Percentiles rank a stretch among this genome's conserved stretches.
Conservation (phyloP, 2,329 filamentous ascomycete genomes). For the Penicillium verrucosum region DNA sequence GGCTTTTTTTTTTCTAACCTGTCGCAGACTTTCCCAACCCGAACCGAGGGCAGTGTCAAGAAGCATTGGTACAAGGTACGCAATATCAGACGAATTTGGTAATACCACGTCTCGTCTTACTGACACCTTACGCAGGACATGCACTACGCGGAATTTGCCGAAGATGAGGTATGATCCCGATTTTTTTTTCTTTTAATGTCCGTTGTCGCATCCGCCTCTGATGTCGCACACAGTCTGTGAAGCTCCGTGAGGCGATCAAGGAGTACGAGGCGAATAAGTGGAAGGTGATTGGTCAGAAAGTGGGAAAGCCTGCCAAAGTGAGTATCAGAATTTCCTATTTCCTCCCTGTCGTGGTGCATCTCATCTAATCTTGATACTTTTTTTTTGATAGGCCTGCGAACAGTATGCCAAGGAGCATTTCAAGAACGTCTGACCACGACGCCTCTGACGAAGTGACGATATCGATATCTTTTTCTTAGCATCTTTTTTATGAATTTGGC, state of each 20-base stretch:
- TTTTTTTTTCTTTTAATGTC: background rate
- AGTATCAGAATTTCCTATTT: slow-evolving; percentile 1
- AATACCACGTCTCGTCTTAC: background rate
- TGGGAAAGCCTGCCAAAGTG: slow-evolving; percentile 96
- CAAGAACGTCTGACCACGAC: slow-evolving; percentile 41
- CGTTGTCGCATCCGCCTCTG: slow-evolving; percentile 9
- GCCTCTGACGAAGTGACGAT: slow-evolving; percentile 36
- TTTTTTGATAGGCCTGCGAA: slow-evolving; percentile 63
- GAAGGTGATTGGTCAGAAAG: slow-evolving; percentile 95
- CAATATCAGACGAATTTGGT: background rate
- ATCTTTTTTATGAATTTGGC: slow-evolving; percentile 25
- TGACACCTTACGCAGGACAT: slow-evolving; percentile 67
- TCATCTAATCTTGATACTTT: slow-evolving; percentile 18
- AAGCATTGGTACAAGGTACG: slow-evolving; percentile 98
- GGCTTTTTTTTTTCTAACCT: background rate
- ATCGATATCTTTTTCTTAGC: slow-evolving; percentile 25
- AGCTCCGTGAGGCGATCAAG: slow-evolving; percentile 86
- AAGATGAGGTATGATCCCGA: slow-evolving; percentile 71
- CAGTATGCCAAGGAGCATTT: slow-evolving; percentile 98
- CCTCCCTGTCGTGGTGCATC: slow-evolving; percentile 17
- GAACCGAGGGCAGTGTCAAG: slow-evolving; percentile 97
- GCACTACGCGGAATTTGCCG: slow-evolving; percentile 98
- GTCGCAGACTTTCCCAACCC: slow-evolving; percentile 75
- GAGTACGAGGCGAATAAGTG: slow-evolving; percentile 99
- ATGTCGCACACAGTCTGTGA: slow-evolving; percentile 35